Base-by-base conservation (phyloP, 2,329 filamentous ascomycete species). In the Monosporascus sp. region DNA sequence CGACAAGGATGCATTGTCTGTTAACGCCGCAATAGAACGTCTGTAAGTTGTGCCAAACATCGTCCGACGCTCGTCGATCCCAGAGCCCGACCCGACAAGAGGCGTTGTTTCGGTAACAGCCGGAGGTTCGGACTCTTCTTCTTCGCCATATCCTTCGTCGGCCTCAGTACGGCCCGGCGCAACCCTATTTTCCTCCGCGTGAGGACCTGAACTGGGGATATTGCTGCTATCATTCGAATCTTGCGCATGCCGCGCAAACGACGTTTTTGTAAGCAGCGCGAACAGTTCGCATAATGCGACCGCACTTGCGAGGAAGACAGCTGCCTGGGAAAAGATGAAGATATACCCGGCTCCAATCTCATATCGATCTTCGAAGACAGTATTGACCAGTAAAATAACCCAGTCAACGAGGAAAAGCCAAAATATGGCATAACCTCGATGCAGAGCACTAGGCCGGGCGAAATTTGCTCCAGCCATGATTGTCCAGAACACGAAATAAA, bases 381-480 rank as follows among this genome's bases (percentile, higher is more conserved):
- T 92, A 22, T 85, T 82, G 22, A 79, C 77, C 2, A 96, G 85
- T 35, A 96, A 81, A 18, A 89, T 62, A 2, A 81, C 72, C 86
- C 92, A 97, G 39, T 83, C 82, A 0, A 90, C 69, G 35, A 82
- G 67, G 67, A 92, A 97, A 46, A 96, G 77, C 92, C 94, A 97
- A 9, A 95, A 80, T 45, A 92, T 77, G 49, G 83, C 80, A 68
- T 94, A 97, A 5, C 86, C 81, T 20, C 93, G 82, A 54, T 95
- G 89, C 7, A 97, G 81, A 4, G 93, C 93, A 18, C 89, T 94
- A 2, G 94, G 93, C 15, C 93, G 82, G 48, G 88, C 82, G 56
- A 86, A 88, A 64, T 91, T 87, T 17, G 90, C 88, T 2, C 89
- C 86, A 24, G 65, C 65, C 65, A 67, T 66, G 37, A 95, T 77